Conservation (phyloP, 129 eudicot genomes). For the Rutidosis leptorrhynchoides region DNA sequence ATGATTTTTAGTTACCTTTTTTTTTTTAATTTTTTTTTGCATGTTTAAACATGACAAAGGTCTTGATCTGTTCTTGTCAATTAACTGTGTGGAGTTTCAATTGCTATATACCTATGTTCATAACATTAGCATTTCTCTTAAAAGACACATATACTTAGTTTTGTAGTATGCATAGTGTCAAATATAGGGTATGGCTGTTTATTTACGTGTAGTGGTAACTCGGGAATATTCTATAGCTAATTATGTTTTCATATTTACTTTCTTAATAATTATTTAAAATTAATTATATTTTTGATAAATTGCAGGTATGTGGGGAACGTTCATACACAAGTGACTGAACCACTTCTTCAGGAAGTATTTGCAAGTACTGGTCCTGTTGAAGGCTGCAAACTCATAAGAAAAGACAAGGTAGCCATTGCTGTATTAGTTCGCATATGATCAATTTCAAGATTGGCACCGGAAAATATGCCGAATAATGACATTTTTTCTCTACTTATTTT, state of each 20-base stretch:
- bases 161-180: constrained; percentile 24
- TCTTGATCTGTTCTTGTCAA: background rate
- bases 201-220: constrained; percentile 16
- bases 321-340: constrained; percentile 85
- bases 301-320: constrained; percentile 91
- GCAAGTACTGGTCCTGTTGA: constrained; percentile 82
- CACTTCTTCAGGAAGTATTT: constrained; percentile 88
- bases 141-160: background rate
- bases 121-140: constrained; percentile 7
- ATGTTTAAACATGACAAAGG: constrained; percentile 16
- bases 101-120: background rate
- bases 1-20: constrained; percentile 22
- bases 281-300: constrained; percentile 43
- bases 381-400: constrained; percentile 79
- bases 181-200: constrained; percentile 27
- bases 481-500: constrained; percentile 6
- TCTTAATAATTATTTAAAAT: constrained; percentile 21
- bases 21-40: constrained; percentile 20
- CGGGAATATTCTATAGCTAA: constrained; percentile 14
- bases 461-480: background rate
- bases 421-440: background rate
- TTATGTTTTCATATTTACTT: too few species aligned
- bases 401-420: constrained; percentile 97
- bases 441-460: constrained; percentile 7
- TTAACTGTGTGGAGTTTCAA: constrained; percentile 12